These are phyloP conservation scores for Lindgomyces ingoldianus DNA, from an alignment of 495 filamentous ascomycete species.

Conservation along the genomic window DNA sequence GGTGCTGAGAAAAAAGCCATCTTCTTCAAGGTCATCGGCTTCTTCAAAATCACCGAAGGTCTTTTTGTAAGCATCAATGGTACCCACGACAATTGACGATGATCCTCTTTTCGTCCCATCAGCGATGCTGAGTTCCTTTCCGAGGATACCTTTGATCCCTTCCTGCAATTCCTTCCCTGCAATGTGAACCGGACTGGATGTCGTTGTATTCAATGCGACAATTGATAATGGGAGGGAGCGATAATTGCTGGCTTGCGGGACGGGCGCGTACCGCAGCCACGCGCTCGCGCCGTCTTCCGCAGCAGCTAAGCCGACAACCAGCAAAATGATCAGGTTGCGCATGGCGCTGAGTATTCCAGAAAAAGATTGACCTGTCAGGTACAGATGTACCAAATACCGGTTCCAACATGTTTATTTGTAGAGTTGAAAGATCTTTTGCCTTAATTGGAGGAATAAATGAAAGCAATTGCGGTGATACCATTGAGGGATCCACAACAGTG, in stretches of 20 bases:
- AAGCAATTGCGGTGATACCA: slow-evolving; percentile 1
- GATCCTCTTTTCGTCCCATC: slow-evolving; percentile 37
- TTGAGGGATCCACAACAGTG: not conserved
- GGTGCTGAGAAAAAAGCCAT: slow-evolving; percentile 64
- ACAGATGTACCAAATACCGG: not conserved
- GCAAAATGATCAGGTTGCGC: not conserved
- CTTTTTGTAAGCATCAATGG: slow-evolving; percentile 53
- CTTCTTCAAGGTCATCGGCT: slow-evolving; percentile 54
- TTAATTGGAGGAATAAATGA: slow-evolving; percentile 22
- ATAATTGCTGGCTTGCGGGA: slow-evolving; percentile 49
- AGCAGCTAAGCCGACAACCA: slow-evolving; percentile 35
- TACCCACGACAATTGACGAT: slow-evolving; percentile 59
- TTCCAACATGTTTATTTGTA: not conserved
- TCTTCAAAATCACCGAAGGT: slow-evolving; percentile 42
- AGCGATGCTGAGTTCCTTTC: slow-evolving; percentile 46
- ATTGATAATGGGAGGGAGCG: slow-evolving; percentile 52
- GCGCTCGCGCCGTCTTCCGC: slow-evolving; percentile 62
- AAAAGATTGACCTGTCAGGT: not conserved
- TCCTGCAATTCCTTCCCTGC: slow-evolving; percentile 62
- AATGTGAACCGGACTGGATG: slow-evolving; percentile 56
- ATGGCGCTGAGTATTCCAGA: not conserved
- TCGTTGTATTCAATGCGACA: slow-evolving; percentile 55
- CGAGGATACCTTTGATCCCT: slow-evolving; percentile 59
- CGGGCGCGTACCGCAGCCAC: slow-evolving; percentile 66
- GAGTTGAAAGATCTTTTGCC: not conserved